A percentile compares a stretch with the other conserved stretches of the same genome.
Conservation (phyloP, 768 basidiomycete genomes). For the Russula vinacea region DNA sequence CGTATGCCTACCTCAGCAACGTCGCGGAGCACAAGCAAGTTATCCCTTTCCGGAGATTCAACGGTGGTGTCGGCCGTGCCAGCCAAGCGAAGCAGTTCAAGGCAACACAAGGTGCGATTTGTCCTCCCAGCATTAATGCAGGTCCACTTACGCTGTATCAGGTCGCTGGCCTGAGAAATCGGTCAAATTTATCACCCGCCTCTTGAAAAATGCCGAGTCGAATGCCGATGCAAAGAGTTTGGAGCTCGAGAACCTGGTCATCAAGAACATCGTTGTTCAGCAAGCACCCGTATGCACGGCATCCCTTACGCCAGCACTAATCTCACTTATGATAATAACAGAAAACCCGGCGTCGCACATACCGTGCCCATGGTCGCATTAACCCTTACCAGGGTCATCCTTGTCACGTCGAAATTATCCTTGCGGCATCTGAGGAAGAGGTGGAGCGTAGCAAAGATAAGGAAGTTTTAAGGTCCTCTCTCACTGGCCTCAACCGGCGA, state of each 20-base stretch:
- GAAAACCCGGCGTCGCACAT: constrained; percentile 99
- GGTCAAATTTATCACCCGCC: constrained; percentile 87
- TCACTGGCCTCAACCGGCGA: constrained; percentile 75
- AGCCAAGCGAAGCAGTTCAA: constrained; percentile 96
- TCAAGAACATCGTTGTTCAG: constrained; percentile 97
- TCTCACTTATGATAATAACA: constrained; percentile 34
- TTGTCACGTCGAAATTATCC: constrained; percentile 93
- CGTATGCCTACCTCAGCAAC: constrained; percentile 89
- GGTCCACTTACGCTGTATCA: constrained; percentile 34
- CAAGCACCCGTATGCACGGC: constrained; percentile 84
- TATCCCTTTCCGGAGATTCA: constrained; percentile 94
- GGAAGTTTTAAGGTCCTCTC: constrained; percentile 47
- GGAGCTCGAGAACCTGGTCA: constrained; percentile 84
- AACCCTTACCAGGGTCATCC: constrained; percentile 99
- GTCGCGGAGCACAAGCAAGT: constrained; percentile 96
- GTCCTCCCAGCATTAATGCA: not conserved
- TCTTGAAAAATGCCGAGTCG: constrained; percentile 98
- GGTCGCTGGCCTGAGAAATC: constrained; percentile 99
- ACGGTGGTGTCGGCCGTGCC: constrained; percentile 92
- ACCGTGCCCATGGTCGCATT: constrained; percentile 96
- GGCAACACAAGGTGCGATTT: constrained; percentile 82
- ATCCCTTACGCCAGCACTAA: not conserved
- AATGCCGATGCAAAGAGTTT: constrained; percentile 98
- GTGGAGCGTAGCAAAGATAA: constrained; percentile 93
- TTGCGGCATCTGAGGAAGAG: constrained; percentile 71